Base-by-base conservation (phyloP, 495 filamentous ascomycete genomes). In the Podospora pseudocomata region DNA sequence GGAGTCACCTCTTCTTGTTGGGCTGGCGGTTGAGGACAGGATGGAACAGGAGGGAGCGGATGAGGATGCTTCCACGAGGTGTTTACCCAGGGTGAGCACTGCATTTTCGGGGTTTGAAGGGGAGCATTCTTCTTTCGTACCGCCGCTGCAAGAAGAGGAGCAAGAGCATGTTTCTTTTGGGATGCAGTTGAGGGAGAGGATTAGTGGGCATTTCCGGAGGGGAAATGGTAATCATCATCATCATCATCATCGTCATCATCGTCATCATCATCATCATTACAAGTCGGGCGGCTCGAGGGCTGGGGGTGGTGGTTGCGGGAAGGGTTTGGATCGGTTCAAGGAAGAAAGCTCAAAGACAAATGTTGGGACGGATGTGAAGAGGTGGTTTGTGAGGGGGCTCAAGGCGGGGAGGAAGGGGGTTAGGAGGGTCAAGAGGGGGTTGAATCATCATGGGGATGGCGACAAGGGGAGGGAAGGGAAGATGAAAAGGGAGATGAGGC, bases 321-420 rank as follows among this genome's bases (percentile, higher is more conserved):
- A 49, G 15, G 39, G 23, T 23, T 23, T 23, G 23, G 23, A 23
- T 1, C 23, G 23, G 23, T 23, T 23, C 23, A 23, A 49, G 39
- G 39, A 49, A 16, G 34, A 11, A 39, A 39, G 3, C 6, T 6
- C 34, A 11, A 16, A 11, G 13, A 49, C 9, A 11, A 16, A 11
- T 5, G 39, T 49, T 11, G 9, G 19, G 1, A 44, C 67, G 53
- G 72, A 72, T 58, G 72, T 72, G 65, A 74, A 70, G 65, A 72
- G 72, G 23, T 74, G 72, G 72, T 30, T 74, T 15, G 68, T 65
- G 9, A 63, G 70, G n/a, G 65, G 70, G 65, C 72, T 72, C 23
- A 63, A 62, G 11, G 72, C 67, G 0, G 64, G 71, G 26, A 65
- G 70, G 15, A 74, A 70, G 70, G 72, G 70, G 27, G 65, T 72